Conservation (phyloP, 768 basidiomycete genomes). For the Butyriboletus loyo region DNA sequence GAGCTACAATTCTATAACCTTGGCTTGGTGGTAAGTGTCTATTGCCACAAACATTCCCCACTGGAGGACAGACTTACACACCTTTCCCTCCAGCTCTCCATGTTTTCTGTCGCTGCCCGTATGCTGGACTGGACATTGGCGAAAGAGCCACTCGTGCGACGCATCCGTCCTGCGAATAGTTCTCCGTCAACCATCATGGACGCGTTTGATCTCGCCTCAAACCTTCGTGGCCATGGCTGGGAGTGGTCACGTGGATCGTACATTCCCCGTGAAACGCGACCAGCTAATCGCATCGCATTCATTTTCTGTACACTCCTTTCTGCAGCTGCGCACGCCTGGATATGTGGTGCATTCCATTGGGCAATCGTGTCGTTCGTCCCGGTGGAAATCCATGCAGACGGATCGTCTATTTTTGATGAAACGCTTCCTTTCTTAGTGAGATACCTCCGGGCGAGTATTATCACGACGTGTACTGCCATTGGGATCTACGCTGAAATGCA, state of each 20-base stretch:
- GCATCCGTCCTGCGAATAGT: slow-evolving; percentile 2
- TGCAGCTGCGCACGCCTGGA: slow-evolving; percentile 34
- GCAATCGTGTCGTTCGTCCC: slow-evolving; percentile 45
- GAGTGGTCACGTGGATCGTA: slow-evolving; percentile 43
- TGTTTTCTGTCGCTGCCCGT: slow-evolving; percentile 11
- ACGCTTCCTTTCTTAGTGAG: slow-evolving; percentile 24
- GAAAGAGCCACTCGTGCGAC: slow-evolving; percentile 13
- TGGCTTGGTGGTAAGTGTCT: slow-evolving; percentile 9
- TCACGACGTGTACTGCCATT: slow-evolving; percentile 45
- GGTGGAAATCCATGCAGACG: slow-evolving; percentile 23
- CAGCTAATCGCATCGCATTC: slow-evolving; percentile 38
- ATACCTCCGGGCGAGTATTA: slow-evolving; percentile 39
- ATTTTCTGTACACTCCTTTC: slow-evolving; percentile 32
- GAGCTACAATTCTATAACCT: slow-evolving; percentile 3
- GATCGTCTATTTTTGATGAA: slow-evolving; percentile 31
- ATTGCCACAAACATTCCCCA: neutral
- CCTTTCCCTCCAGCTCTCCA: slow-evolving; percentile 4
- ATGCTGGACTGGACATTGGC: slow-evolving; percentile 16
- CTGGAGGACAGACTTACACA: neutral
- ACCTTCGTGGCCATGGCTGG: slow-evolving; percentile 61
- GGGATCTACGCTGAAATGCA: slow-evolving; percentile 45
- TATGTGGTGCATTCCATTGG: slow-evolving; percentile 46
- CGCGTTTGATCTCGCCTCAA: slow-evolving; percentile 48
- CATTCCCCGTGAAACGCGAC: slow-evolving; percentile 39
- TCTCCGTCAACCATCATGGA: slow-evolving; percentile 27